These are phyloP conservation scores for Penicillium goetzii DNA, from an alignment of 495 filamentous ascomycete species.

Conservation along the genomic window DNA sequence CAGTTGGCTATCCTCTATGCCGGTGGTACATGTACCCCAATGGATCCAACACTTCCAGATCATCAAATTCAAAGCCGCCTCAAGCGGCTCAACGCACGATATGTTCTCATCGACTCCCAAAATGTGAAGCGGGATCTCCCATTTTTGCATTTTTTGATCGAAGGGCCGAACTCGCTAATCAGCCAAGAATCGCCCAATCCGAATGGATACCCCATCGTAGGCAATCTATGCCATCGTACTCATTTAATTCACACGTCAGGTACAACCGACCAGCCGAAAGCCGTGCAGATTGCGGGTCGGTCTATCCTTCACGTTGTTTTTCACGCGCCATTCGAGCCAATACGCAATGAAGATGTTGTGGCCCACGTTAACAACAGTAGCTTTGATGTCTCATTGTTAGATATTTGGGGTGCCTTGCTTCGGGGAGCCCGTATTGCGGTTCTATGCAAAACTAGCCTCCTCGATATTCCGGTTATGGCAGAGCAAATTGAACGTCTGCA, in stretches of 20 bases:
- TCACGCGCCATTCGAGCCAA: conserved; percentile 23
- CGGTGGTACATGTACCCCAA: conserved; percentile 27
- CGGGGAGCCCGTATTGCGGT: conserved; percentile 25
- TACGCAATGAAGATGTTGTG: conserved; percentile 16
- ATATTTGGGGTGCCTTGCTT: conserved; percentile 31
- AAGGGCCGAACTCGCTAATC: background rate
- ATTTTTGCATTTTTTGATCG: background rate
- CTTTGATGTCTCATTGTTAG: conserved; percentile 35
- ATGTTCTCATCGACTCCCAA: conserved; percentile 16
- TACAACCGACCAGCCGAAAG: conserved; percentile 26
- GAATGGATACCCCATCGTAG: background rate
- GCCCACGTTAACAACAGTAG: conserved; percentile 31
- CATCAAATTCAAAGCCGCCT: conserved; percentile 17
- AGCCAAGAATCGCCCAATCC: background rate
- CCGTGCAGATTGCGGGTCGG: conserved; percentile 28
- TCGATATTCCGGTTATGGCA: conserved; percentile 16
- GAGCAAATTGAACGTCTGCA: background rate
- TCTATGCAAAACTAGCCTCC: conserved; percentile 16
- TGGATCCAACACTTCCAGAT: conserved; percentile 27
- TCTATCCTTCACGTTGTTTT: conserved; percentile 27
- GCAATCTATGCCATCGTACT: conserved; percentile 17
- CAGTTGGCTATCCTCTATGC: conserved; percentile 31
- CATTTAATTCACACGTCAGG: conserved; percentile 35
- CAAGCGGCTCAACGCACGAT: conserved; percentile 4
- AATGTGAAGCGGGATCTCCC: conserved; percentile 11